phyloP scores from a whole-genome alignment of 345 rosid genomes.

The Syzygium jambos region DNA sequence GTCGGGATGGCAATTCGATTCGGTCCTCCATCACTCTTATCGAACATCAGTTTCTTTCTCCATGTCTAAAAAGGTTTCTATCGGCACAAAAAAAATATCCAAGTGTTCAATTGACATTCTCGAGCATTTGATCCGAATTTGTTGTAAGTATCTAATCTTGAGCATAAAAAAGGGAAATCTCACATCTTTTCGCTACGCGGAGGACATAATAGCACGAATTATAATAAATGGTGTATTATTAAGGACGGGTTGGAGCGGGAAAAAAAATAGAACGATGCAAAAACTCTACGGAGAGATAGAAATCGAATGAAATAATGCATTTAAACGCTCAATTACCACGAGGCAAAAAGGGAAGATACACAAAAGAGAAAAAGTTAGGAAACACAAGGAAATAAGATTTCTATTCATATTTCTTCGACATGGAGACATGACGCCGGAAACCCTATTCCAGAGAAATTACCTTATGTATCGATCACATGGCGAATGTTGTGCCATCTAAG shows the following conservation, averaged over 20 bases:
- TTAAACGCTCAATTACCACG: background rate
- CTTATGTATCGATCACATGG: background rate
- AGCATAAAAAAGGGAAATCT: background rate
- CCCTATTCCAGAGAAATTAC: background rate
- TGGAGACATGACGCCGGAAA: background rate
- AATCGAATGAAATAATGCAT: background rate
- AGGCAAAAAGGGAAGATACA: background rate
- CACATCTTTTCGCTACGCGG: background rate
- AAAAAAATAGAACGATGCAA: background rate
- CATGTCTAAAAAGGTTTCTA: background rate
- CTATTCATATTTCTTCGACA: background rate
- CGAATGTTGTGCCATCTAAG: background rate
- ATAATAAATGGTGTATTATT: background rate
- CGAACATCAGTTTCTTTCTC: background rate
- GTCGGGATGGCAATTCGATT: background rate
- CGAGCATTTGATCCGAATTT: background rate
- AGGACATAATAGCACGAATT: background rate
- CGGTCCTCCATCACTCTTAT: background rate
- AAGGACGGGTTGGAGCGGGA: background rate
- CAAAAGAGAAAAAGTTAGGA: background rate
- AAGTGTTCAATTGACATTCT: background rate
- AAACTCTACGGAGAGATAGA: fast-evolving
- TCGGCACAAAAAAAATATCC: background rate
- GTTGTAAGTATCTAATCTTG: background rate
- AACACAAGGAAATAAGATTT: background rate